Percentiles rank a stretch among this genome's conserved stretches.
Conservation (phyloP, 1,284 basidiomycete species). For the Meira nashicola region DNA sequence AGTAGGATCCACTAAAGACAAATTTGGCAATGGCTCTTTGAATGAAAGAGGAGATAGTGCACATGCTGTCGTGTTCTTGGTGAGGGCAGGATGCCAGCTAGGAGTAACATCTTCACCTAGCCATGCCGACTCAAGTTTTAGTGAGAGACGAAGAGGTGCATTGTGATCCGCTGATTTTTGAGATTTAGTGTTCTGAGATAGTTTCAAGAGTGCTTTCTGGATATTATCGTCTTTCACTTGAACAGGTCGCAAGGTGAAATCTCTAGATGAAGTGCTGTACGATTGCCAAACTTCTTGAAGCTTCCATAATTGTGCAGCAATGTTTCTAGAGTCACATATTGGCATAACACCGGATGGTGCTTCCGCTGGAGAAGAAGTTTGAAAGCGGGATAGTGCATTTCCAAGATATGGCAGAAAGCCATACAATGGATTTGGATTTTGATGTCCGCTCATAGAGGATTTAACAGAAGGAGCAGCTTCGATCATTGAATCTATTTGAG, state of each 20-base stretch:
- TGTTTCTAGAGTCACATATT: too few relatives aligned
- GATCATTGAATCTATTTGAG: background rate
- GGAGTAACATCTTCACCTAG: conserved; percentile 29
- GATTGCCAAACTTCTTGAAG: too few relatives aligned
- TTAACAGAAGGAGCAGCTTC: background rate
- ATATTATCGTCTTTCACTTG: too few relatives aligned
- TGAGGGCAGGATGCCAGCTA: conserved; percentile 17
- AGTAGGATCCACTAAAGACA: conserved; percentile 29
- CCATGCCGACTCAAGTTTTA: conserved; percentile 31
- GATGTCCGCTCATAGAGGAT: background rate
- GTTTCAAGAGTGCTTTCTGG: conserved; percentile 4
- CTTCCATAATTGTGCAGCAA: too few relatives aligned
- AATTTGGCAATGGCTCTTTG: conserved; percentile 34
- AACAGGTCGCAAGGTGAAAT: too few relatives aligned
- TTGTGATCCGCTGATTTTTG: background rate
- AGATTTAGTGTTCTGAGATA: background rate
- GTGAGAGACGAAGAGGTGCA: conserved; percentile 16
- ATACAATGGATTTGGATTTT: background rate
- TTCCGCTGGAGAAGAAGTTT: background rate
- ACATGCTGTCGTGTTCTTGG: conserved; percentile 13
- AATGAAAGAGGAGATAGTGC: conserved; percentile 36
- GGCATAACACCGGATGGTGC: too few relatives aligned
- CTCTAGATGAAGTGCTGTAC: too few relatives aligned
- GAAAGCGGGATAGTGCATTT: background rate
- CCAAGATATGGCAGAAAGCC: conserved; percentile 1